Percentiles rank a stretch among this genome's conserved stretches.
These are phyloP conservation scores for Paramecium biaurelia DNA, from an alignment of 73 alveolate species.

Conservation along the genomic window DNA sequence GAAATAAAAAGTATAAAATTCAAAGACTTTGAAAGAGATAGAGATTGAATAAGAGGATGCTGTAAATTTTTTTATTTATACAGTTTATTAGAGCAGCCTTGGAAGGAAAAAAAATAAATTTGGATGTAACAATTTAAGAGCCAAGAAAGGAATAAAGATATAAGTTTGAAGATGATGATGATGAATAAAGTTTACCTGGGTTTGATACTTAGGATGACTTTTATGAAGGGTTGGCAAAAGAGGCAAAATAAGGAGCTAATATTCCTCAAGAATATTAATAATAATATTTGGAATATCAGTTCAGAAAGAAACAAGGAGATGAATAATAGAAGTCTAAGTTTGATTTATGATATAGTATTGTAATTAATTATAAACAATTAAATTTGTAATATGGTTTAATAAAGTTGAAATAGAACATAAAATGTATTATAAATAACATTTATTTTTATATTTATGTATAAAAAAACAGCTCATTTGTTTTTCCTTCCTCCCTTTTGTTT, in stretches of 20 bases:
- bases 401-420: background rate
- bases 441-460: background rate
- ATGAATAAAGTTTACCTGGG: background rate
- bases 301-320: background rate
- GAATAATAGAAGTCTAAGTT: background rate
- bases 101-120: background rate
- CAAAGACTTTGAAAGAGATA: slow-evolving; percentile 23
- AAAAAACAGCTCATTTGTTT: slow-evolving; percentile 26
- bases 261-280: background rate
- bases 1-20: background rate
- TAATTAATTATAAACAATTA: background rate
- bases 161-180: slow-evolving; percentile 40
- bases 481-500: background rate
- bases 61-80: background rate
- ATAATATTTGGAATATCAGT: background rate
- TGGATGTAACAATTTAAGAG: slow-evolving; percentile 10
- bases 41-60: slow-evolving; percentile 17
- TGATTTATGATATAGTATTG: background rate
- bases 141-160: background rate
- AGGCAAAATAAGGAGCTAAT: background rate
- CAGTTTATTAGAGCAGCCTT: background rate
- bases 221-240: background rate
- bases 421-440: background rate
- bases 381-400: background rate
- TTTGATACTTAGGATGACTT: slow-evolving; percentile 34